Evolutionary conservation across 139 green algal species (phyloP).

Genomic region (Chlorella ohadii): DNA sequence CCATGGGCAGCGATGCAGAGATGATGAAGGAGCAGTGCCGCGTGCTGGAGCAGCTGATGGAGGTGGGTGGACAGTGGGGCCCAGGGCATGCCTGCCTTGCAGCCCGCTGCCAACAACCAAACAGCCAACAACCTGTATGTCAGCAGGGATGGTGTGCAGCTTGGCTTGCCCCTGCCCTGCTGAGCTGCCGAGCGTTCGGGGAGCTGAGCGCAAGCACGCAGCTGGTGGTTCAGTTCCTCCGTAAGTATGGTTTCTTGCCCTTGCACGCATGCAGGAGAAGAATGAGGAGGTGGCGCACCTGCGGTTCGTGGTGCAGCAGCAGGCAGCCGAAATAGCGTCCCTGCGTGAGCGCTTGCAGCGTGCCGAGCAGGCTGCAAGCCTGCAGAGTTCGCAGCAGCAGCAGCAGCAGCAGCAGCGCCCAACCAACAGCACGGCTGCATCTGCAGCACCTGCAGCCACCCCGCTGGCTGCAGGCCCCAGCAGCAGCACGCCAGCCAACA

Average conservation of each 20-base stretch:
- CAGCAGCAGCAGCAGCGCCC: background rate
- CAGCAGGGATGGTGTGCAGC: too few species aligned
- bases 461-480: background rate
- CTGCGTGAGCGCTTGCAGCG: slow-evolving; percentile 11
- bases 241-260: background rate
- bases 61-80: background rate
- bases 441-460: background rate
- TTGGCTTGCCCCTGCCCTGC: too few species aligned
- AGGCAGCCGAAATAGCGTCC: background rate
- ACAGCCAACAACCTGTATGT: too few species aligned
- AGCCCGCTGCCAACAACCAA: too few species aligned
- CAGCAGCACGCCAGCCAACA: slow-evolving; percentile 2
- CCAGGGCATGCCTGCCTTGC: background rate
- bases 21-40: slow-evolving; percentile 23
- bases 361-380: background rate
- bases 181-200: too few species aligned
- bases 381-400: background rate
- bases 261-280: background rate
- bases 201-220: too few species aligned
- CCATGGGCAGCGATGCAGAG: background rate
- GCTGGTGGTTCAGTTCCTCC: too few species aligned
- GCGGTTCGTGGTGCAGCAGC: slow-evolving; percentile 15
- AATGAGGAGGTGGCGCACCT: background rate
- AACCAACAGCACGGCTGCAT: background rate
- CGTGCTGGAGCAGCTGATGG: slow-evolving; percentile 34